Evolutionary conservation across 2,329 filamentous ascomycete species (phyloP), one percentile per base, ranked within the genome.

Genomic region (Trichoderma atrobrunneum): DNA sequence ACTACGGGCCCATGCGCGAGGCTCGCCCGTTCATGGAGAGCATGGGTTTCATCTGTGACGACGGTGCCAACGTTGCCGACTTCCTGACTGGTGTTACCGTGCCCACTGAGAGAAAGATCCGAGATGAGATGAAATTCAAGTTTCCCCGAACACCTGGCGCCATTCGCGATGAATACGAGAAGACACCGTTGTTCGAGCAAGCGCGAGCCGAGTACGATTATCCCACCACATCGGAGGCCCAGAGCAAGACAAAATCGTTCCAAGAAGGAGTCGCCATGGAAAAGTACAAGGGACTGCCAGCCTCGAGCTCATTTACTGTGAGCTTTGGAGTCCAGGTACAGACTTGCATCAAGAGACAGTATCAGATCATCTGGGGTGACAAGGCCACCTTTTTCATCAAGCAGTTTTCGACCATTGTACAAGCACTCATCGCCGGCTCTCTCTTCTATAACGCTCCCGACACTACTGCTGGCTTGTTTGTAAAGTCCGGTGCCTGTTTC

Each of bases 101-200:
- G 0, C 88, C 91, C 1, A 90, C 89, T 0, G 92, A 94, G 78
- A 87, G 93, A 63, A 85, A 87, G 30, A 89, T 94, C 78, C 85
- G 76, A 1, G 72, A 79, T 0, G 84, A 80, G 0, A 79, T 78
- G 60, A 80, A 84, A 66, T 74, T 78, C 62, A 78, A 74, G 0
- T 87, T 86, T 66, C 86, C 86, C 0, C 81, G 85, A n/a, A 86
- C 78, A 2, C 80, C 84, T 5, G 77, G 79, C 0, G 80, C 80
- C 12, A 82, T 92, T 8, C 80, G 84, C 1, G 78, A 78, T 0
- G 81, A 79, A 18, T 92, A 91, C 75, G 81, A 88, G 62, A 83
- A 84, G 59, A 88, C 88, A 0, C 74, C 81, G 0, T 86, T 90
- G 71, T 84, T 85, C 62, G 71, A 80, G 0, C 76, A 78, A 18